Evolutionary conservation across 2,329 filamentous ascomycete genomes (phyloP), one percentile per base, ranked within the genome.

Genomic region (Colletotrichum paranaense): DNA sequence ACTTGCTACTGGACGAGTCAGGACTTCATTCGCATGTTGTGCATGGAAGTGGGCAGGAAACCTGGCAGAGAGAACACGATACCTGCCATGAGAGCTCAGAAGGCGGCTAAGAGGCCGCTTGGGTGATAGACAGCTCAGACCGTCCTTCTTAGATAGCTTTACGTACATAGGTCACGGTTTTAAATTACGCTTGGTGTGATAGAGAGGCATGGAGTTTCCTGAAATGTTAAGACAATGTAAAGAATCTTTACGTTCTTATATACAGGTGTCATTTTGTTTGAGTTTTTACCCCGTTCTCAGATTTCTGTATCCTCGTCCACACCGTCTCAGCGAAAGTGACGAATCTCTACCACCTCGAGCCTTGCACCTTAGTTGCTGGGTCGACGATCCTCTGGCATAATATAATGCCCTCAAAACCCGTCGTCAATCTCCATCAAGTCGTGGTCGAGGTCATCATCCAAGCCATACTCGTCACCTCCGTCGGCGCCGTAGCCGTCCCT

Each of bases 21-120:
- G 32, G 97, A 98, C 80, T 95, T 99, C 81, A 92, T 97, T n/a
- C 87, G 95, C 57, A 92, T 98, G 86, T 84, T 98, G 62, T 97
- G 97, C 56, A 87, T 96, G 38, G 97, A 99, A 83, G 92, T 97
- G 77, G 95, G 95, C 3, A 87, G 96, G 75, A 87, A 87, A 76
- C 89, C 91, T 5, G 95, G 96, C 0, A 91, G 89, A 76, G 86
- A 88, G 3, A 82, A 89, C 75, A 88, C 89, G 1, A 77, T 93
- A 60, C 87, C 87, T 1, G 86, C 85, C 7, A 89, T 93, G 86
- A 87, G 88, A 76, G 91, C 90, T 12, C 82, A 87, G 8, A 93
- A 92, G 81, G 79, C 81, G 7, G 79, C 82, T 1, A 89, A 87
- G 22, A 67, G 60, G 19, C 53, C 42, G 32, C 52, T 46, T 14